Conservation (phyloP, 306 rosid species). For the Cucurbita moschata region DNA sequence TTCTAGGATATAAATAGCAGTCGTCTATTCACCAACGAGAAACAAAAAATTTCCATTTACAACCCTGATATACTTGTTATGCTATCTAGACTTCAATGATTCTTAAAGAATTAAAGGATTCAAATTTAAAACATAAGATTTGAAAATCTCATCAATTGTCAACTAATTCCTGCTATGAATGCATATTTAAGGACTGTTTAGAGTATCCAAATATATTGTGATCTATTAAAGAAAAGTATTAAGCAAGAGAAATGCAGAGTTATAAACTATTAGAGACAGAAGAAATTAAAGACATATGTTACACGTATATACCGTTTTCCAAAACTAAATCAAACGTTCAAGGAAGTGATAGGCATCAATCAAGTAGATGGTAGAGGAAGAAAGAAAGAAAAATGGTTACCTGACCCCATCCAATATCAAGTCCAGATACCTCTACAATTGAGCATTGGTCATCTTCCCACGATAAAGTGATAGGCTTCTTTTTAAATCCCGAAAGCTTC, state of each 20-base stretch:
- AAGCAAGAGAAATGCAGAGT: not conserved
- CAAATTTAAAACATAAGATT: not conserved
- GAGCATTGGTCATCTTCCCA: constrained; percentile 55
- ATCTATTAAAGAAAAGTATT: not conserved
- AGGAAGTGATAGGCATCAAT: constrained; percentile 5
- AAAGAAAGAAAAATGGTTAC: constrained; percentile 22
- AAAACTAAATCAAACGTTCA: constrained; percentile 13
- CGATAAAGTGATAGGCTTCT: constrained; percentile 46
- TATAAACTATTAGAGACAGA: too few species aligned
- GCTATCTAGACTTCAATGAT: not conserved
- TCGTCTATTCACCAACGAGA: not conserved
- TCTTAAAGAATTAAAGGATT: not conserved
- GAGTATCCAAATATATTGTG: not conserved
- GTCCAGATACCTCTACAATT: constrained; percentile 75
- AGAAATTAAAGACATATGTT: not conserved
- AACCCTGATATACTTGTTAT: not conserved
- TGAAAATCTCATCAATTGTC: not conserved
- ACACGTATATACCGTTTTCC: not conserved
- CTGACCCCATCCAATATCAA: constrained; percentile 99
- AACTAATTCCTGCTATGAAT: not conserved
- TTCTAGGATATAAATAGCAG: not conserved
- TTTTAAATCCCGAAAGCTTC: constrained; percentile 59
- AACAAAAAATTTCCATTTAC: not conserved
- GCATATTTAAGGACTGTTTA: not conserved
- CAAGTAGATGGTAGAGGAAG: not conserved